Base-by-base conservation (phyloP, 805 yeast genomes). In the Kodamaea kaohsiungensis region DNA sequence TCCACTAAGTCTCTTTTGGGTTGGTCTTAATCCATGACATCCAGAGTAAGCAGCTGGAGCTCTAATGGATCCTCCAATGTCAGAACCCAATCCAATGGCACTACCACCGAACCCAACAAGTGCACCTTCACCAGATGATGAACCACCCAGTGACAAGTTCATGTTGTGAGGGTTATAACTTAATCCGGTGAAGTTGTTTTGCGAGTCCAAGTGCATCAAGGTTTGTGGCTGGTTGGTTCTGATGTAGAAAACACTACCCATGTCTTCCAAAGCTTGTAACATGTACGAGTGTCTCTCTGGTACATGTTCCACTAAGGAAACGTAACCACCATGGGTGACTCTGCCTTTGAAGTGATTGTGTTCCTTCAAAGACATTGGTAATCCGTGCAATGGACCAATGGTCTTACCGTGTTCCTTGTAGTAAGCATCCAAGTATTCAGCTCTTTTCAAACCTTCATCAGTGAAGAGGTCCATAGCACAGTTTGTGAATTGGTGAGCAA, bases 51-150 rank as follows among this genome's bases (percentile, higher is more conserved):
- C 89, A 37, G 88, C 86, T 2, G 91, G 91, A 7, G 77, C 80
- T 56, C 91, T 76, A 53, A 87, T 82, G 12, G 87, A 81, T 1
- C 91, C 91, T 55, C 91, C 91, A 57, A 86, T 86, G 64, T 86
- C 91, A 25, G 88, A 81, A 43, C 90, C 90, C 43, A 83, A 73
- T 16, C 88, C 92, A 43, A 86, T 58, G 1, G 84, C 80, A 16
- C 88, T 82, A 5, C 83, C 89, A 51, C 77, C 80, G 65, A 82
- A 76, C 1, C 81, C 83, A 51, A 84, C 80, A 56, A 82, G 65
- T 0, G 88, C 84, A 58, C 89, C 88, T 66, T 86, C 91, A 56
- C 91, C 91, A 40, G 88, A 86, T 2, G 88, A 83, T 0, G 88
- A 83, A n/a, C 91, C 91, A 58, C 91, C 90, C 2, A 87, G 77